Evolutionary conservation across 1,284 basidiomycete species (phyloP), one percentile per base, ranked within the genome.

Genomic region (Ustilago shanxiensis): DNA sequence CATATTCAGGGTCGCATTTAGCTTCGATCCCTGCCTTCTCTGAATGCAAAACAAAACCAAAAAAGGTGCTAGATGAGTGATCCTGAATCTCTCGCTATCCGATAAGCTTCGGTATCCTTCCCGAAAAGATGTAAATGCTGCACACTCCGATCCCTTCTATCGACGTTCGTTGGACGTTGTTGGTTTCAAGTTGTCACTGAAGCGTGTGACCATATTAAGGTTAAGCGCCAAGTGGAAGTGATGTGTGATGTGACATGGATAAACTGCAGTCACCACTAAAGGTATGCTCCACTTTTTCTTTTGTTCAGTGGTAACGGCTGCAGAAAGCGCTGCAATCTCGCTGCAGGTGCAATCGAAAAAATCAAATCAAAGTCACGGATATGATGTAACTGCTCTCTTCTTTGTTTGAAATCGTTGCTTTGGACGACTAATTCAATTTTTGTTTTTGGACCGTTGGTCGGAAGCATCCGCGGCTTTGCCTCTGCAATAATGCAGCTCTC

Each of bases 271-370:
- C 11, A 7, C 7, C 7, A 11, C 31, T 11, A 11, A 7, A n/a
- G n/a, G n/a, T n/a, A n/a, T 33, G 31, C 31, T 33, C 31, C 31
- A 33, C 31, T 33, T 33, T 33, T 33, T 33, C 11, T 5, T 33
- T 11, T 33, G n/a, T 14, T 37, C 35, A 14, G 35, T 37, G 35
- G 13, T 10, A 14, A 7, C 35, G 35, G 14, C 13, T 37, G 35
- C 35, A 37, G 35, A 45, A 45, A 45, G 44, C 44, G 44, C 44
- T 22, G 44, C n/a, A 45, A 45, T 20, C 44, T 20, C n/a, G 22
- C 22, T 22, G 6, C 44, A 45, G 8, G 13, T 41, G 13, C 5
- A 41, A 41, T 18, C 7, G 16, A 4, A n/a, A 7, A 45, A 7
- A 45, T 11, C 6, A 20, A 22, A 45, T 20, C 22, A 22, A 22